Conservation (phyloP, 352 stramenopile species). For the Hyaloperonospora brassicae region DNA sequence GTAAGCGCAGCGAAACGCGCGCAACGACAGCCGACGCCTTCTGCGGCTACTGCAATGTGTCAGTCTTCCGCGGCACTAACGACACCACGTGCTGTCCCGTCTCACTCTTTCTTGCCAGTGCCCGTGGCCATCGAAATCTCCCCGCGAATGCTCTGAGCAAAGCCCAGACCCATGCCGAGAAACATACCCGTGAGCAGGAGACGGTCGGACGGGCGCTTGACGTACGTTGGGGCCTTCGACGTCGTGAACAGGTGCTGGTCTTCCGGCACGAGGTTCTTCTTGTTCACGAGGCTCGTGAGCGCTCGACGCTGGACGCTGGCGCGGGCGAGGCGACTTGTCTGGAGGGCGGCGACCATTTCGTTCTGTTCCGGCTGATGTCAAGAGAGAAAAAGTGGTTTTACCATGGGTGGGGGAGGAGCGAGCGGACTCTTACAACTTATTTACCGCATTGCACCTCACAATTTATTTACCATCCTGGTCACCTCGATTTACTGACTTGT, state of each 20-base stretch:
- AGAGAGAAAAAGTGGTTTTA: too few relatives aligned
- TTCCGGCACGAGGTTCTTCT: slow-evolving; percentile 45
- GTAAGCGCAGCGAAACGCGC: too few relatives aligned
- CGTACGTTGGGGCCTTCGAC: slow-evolving; percentile 6
- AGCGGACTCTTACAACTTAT: too few relatives aligned
- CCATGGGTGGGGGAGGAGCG: too few relatives aligned
- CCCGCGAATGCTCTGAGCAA: slow-evolving; percentile 52
- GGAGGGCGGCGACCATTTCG: slow-evolving; percentile 47
- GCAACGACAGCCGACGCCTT: too few relatives aligned
- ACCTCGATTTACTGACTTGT: too few relatives aligned
- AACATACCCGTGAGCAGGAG: slow-evolving; percentile 33
- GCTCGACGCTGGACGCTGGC: slow-evolving; percentile 30
- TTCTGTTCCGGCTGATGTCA: not conserved
- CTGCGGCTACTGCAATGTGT: too few relatives aligned
- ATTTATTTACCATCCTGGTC: too few relatives aligned
- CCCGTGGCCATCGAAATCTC: slow-evolving; percentile 66
- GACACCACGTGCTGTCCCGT: not conserved
- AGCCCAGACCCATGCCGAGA: slow-evolving; percentile 38
- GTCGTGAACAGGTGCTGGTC: slow-evolving; percentile 67
- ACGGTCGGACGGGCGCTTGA: slow-evolving; percentile 50
- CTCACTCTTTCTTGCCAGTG: slow-evolving; percentile 65
- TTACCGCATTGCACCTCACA: too few relatives aligned
- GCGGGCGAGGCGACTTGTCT: slow-evolving; percentile 32
- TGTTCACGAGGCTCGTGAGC: slow-evolving; percentile 60
- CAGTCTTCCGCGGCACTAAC: too few relatives aligned